phyloP scores from a whole-genome alignment of 2,329 filamentous ascomycete genomes.

The Diaporthe citriasiana region DNA sequence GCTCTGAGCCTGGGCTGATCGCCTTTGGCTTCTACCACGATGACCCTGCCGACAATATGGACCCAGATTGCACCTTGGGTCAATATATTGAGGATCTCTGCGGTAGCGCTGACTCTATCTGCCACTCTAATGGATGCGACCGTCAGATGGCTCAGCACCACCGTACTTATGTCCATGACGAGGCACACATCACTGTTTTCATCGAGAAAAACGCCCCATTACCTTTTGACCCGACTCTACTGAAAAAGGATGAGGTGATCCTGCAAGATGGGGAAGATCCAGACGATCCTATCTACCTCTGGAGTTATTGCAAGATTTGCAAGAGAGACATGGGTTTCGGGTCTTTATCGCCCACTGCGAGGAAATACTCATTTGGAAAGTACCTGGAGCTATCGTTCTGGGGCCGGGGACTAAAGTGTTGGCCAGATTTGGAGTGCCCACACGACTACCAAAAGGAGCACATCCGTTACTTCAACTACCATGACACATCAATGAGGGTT shows the following conservation, averaged over 20 bases:
- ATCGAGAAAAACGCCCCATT: constrained; percentile 73
- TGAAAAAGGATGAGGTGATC: constrained; percentile 59
- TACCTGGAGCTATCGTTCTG: constrained; percentile 98
- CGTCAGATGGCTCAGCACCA: constrained; percentile 93
- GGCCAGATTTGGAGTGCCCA: constrained; percentile 78
- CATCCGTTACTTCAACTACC: constrained; percentile 90
- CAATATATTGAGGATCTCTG: constrained; percentile 96
- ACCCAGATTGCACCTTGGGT: constrained; percentile 92
- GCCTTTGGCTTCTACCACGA: constrained; percentile 95
- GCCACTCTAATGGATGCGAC: constrained; percentile 87
- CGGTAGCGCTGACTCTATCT: constrained; percentile 80
- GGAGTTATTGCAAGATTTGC: constrained; percentile 95
- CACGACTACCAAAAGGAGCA: constrained; percentile 96
- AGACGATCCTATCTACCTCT: constrained; percentile 86
- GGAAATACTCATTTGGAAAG: constrained; percentile 99
- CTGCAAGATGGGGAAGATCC: constrained; percentile 58
- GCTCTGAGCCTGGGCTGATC: constrained; percentile 90
- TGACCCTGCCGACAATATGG: constrained; percentile 71
- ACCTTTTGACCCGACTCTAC: constrained; percentile 68
- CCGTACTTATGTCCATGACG: constrained; percentile 95
- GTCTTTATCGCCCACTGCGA: constrained; percentile 93
- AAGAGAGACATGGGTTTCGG: constrained; percentile 90
- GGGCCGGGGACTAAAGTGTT: constrained; percentile 85
- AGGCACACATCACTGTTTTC: constrained; percentile 92
- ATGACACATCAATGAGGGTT: constrained; percentile 86